Percentiles rank a stretch among this genome's conserved stretches.
Conservation (phyloP, 768 basidiomycete genomes). For the Boletus rex-veris region DNA sequence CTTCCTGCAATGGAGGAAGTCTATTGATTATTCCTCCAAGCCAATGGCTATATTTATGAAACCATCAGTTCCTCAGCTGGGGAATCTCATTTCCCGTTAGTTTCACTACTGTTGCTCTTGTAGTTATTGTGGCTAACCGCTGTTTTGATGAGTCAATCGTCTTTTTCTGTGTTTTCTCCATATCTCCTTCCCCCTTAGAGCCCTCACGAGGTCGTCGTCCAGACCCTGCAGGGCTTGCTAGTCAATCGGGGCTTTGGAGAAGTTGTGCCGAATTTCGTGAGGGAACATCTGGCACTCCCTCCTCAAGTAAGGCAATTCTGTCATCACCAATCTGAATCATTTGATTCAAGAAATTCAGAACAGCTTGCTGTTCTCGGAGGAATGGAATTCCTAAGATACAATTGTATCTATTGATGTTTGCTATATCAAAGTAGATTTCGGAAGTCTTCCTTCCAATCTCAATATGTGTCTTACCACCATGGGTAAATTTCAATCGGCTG, state of each 20-base stretch:
- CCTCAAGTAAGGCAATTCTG: accelerated
- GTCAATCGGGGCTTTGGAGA: neutral
- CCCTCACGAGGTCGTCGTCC: too few relatives aligned
- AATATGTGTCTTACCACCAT: neutral
- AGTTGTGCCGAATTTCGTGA: neutral
- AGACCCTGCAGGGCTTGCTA: too few relatives aligned
- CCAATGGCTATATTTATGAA: neutral
- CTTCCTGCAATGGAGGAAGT: neutral
- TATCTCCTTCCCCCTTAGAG: too few relatives aligned
- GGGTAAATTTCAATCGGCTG: neutral
- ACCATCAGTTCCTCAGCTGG: neutral
- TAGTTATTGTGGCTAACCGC: too few relatives aligned
- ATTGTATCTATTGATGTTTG: neutral
- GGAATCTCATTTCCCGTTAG: too few relatives aligned
- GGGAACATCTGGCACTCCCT: neutral
- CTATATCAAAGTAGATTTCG: neutral
- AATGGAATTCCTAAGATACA: neutral
- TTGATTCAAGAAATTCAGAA: neutral
- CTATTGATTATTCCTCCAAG: neutral
- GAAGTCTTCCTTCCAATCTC: neutral
- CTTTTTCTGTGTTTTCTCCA: too few relatives aligned
- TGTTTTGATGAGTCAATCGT: too few relatives aligned
- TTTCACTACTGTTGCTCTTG: too few relatives aligned
- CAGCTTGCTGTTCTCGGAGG: neutral
- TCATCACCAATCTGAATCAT: neutral